Percentiles rank a stretch among this genome's conserved stretches.
Conservation (phyloP, 1,284 basidiomycete genomes). For the Kalmanozyma brasiliensis region DNA sequence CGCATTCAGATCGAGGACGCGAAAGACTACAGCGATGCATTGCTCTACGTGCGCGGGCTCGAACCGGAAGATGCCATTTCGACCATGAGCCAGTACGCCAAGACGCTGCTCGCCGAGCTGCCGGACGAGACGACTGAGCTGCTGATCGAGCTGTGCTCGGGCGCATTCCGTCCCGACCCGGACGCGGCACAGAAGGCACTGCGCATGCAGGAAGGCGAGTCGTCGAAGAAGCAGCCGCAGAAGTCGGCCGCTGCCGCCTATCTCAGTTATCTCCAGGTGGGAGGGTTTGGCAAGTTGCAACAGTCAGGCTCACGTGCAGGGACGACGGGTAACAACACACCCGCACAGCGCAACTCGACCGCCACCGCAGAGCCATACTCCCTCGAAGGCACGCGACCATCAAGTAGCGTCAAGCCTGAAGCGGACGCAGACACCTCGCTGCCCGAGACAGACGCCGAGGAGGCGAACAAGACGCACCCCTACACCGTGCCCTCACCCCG, state of each 20-base stretch:
- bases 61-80: constrained; percentile 74
- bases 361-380: constrained; percentile 32
- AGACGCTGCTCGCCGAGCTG: constrained; percentile 77
- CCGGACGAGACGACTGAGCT: constrained; percentile 89
- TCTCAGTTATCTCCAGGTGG: constrained; percentile 53
- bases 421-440: constrained; percentile 9
- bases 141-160: constrained; percentile 90
- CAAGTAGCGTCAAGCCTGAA: constrained; percentile 17
- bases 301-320: constrained; percentile 8
- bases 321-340: constrained; percentile 15
- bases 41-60: constrained; percentile 81
- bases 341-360: constrained; percentile 32
- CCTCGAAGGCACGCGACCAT: constrained; percentile 16
- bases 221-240: constrained; percentile 4
- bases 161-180: constrained; percentile 67
- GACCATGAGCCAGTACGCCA: constrained; percentile 66
- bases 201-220: constrained; percentile 1
- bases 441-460: constrained; percentile 13
- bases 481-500: constrained; percentile 80
- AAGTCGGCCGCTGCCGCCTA: constrained; percentile 46
- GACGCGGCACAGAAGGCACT: constrained; percentile 9
- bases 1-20: constrained; percentile 94
- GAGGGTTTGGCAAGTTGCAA: constrained; percentile 29
- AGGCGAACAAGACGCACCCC: constrained; percentile 29
- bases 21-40: constrained; percentile 81